Percentiles rank a stretch among this genome's conserved stretches.
Evolutionary conservation across 192 early-diverging fungal species (phyloP).

Genomic region (Phycomyces nitens): DNA sequence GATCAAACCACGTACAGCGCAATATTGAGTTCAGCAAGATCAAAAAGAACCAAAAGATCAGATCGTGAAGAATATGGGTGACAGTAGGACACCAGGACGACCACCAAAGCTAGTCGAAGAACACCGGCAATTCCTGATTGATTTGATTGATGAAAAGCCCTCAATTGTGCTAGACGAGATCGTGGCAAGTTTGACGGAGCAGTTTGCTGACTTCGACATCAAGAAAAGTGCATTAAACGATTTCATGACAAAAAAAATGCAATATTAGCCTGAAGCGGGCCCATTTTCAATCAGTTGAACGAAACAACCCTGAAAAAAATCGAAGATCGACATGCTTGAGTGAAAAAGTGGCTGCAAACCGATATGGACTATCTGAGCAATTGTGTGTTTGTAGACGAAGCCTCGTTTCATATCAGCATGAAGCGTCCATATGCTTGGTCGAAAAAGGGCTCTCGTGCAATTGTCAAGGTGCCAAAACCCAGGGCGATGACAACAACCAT

Average conservation of each 20-base stretch:
- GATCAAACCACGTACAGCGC: conserved; percentile 4
- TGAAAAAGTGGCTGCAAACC: conserved; percentile 11
- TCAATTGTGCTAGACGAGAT: background rate
- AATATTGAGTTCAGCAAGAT: background rate
- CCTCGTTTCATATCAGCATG: conserved; percentile 16
- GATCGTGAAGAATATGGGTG: background rate
- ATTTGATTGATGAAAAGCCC: background rate
- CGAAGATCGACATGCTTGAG: conserved; percentile 8
- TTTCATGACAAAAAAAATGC: conserved; percentile 5
- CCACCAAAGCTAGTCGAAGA: background rate
- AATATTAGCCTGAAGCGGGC: conserved; percentile 8
- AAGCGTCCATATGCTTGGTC: conserved; percentile 9
- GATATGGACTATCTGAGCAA: conserved; percentile 16
- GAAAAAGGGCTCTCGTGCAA: conserved; percentile 5
- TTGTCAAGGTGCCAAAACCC: conserved; percentile 6
- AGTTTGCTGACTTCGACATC: conserved; percentile 1
- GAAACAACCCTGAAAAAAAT: conserved; percentile 16
- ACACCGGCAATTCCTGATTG: background rate
- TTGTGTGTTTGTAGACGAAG: conserved; percentile 26
- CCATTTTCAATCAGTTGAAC: conserved; percentile 5
- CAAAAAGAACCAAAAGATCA: conserved; percentile 3
- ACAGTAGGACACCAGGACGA: background rate
- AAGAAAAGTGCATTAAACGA: background rate
- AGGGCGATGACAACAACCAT: conserved; percentile 14
- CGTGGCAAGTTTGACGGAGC: background rate